Evolutionary conservation across 2,329 filamentous ascomycete species (phyloP), one percentile per base, ranked within the genome.

Genomic region (Neonectria sp.): DNA sequence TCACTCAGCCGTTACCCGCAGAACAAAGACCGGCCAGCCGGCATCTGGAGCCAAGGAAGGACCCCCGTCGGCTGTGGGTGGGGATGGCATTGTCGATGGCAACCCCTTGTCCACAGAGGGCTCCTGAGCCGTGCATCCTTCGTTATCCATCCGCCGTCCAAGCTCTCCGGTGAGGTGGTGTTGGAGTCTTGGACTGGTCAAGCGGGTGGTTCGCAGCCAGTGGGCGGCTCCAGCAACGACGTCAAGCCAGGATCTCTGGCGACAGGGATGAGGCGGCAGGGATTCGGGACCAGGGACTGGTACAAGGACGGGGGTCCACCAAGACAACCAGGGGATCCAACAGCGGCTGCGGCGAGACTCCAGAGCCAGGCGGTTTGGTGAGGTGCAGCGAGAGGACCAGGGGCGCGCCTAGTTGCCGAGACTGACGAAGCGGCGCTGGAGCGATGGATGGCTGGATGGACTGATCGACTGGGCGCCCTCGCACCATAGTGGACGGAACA

Each of bases 131-230:
- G 66, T 72, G 60, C 71, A 69, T 68, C 56, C 65, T 65, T 68
- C 68, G 65, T 59, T 67, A 60, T 43, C 15, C 13, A 52, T 31
- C 27, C 17, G 57, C 56, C 55, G 71, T 72, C 71, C 63, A 75
- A 72, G 71, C 71, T 70, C 65, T 71, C 68, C 66, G 73, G 68
- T 73, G 71, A 74, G 67, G 67, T 71, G 69, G 70, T 74, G 72
- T 69, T 71, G 37, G 37, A 40, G 37, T 17, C 37, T n/a, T 40
- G 37, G 15, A n/a, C 37, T 40, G 67, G 62, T 43, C 17, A 43
- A 43, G 52, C 59, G 53, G 63, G 63, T 65, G 69, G 72, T 71
- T 74, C 60, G 55, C 64, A 58, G 62, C 64, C 49, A 59, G 63
- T 59, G 65, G 69, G 70, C 71, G 67, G 73, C 65, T 72, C 64